Conservation (phyloP, 495 filamentous ascomycete species). For the Penicillium taxi region DNA sequence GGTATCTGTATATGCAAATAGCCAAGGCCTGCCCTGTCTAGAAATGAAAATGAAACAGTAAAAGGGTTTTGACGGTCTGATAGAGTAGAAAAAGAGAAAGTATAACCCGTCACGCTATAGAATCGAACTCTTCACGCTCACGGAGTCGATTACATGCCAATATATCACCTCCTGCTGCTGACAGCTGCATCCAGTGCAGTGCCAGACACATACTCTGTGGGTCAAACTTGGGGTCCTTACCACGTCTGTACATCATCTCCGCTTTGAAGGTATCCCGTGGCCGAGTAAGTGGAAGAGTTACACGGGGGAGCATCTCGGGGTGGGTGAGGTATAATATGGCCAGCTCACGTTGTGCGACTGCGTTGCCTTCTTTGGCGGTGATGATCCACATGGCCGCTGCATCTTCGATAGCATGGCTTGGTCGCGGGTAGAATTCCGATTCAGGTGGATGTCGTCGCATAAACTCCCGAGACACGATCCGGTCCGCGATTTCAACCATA, state of each 20-base stretch:
- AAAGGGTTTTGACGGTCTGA: slow-evolving; percentile 7
- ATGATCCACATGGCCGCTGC: slow-evolving; percentile 91
- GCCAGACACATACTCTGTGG: slow-evolving; percentile 92
- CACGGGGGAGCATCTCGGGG: slow-evolving; percentile 76
- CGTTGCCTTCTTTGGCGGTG: slow-evolving; percentile 86
- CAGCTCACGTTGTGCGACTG: slow-evolving; percentile 88
- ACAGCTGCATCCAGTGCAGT: slow-evolving; percentile 97
- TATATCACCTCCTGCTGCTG: slow-evolving; percentile 76
- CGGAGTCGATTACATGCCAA: slow-evolving; percentile 79
- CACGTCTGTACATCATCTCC: slow-evolving; percentile 63
- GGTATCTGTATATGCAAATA: slow-evolving; percentile 28
- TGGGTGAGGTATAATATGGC: slow-evolving; percentile 92
- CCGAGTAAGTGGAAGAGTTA: slow-evolving; percentile 75
- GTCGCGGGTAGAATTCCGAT: slow-evolving; percentile 26
- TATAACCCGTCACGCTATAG: slow-evolving; percentile 32
- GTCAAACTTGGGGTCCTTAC: slow-evolving; percentile 54
- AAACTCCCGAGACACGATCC: slow-evolving; percentile 37
- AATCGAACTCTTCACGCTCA: slow-evolving; percentile 57
- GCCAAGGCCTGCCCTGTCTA: slow-evolving; percentile 16
- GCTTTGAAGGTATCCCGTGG: slow-evolving; percentile 88
- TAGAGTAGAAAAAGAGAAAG: slow-evolving; percentile 7
- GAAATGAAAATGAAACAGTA: slow-evolving; percentile 7
- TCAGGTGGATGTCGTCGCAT: slow-evolving; percentile 36
- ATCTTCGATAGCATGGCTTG: slow-evolving; percentile 58
- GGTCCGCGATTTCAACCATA: slow-evolving; percentile 69